Evolutionary conservation across 73 alveolate genomes (phyloP).

Genomic region (Paramecium tetraurelia): DNA sequence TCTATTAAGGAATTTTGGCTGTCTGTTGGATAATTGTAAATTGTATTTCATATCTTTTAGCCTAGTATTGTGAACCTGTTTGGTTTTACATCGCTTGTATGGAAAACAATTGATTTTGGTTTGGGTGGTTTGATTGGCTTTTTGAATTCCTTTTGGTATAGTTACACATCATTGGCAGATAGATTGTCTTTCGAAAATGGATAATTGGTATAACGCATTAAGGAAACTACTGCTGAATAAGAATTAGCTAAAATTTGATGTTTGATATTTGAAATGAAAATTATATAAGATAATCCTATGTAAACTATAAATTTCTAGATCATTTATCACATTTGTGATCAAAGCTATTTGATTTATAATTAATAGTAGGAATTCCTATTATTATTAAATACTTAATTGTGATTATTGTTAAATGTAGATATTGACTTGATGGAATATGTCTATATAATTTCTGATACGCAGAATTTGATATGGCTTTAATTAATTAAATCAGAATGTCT

Average conservation of each 20-base stretch:
- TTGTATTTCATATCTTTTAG: neutral
- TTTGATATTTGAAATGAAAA: neutral
- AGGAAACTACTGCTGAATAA: neutral
- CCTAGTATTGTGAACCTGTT: neutral
- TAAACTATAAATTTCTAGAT: no score
- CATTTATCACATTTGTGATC: no score
- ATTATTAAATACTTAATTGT: no score
- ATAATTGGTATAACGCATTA: neutral
- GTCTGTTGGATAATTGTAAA: neutral
- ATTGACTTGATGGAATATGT: neutral
- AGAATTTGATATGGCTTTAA: no score
- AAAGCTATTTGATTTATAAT: no score
- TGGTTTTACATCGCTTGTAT: neutral
- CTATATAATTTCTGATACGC: no score
- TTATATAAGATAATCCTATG: neutral
- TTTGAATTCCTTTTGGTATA: neutral
- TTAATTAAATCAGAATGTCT: neutral
- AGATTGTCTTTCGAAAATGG: neutral
- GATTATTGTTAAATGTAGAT: no score
- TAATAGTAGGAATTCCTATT: no score
- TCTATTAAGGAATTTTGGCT: neutral
- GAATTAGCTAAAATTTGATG: neutral
- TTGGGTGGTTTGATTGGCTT: neutral
- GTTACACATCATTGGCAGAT: neutral
- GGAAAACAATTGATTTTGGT: neutral